Conservation (phyloP, 2,329 filamentous ascomycete species). For the Pseudogymnoascus sp. region DNA sequence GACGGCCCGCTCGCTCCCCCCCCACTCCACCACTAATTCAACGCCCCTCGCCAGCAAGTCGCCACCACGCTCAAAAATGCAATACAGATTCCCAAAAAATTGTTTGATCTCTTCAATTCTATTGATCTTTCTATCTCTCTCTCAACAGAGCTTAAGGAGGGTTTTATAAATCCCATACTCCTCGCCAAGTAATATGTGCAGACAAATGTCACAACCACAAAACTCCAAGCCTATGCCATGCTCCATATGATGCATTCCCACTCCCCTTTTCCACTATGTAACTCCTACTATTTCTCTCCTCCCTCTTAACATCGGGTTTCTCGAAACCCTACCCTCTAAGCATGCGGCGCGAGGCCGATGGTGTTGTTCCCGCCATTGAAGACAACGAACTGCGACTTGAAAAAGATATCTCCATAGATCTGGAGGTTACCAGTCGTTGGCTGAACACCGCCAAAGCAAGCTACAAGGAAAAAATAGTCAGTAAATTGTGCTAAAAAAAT, state of each 20-base stretch:
- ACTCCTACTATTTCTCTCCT: not conserved
- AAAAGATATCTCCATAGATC: conserved; percentile 55
- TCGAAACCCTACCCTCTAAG: not conserved
- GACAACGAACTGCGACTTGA: conserved; percentile 51
- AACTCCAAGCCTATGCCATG: not conserved
- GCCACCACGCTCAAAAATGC: conserved; percentile 1
- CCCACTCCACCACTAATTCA: not conserved
- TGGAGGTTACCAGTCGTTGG: conserved; percentile 45
- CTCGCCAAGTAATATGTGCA: conserved; percentile 1
- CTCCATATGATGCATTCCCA: not conserved
- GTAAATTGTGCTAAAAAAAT: conserved; percentile 8
- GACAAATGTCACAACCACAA: not conserved
- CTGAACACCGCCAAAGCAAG: conserved; percentile 62
- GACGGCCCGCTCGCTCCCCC: not conserved
- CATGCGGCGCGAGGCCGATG: conserved; percentile 39
- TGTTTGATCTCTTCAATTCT: not conserved
- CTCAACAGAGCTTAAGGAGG: not conserved
- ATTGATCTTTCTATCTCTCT: not conserved
- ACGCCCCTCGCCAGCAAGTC: not conserved
- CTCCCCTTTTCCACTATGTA: not conserved
- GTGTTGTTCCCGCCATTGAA: conserved; percentile 48
- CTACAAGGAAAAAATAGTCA: conserved; percentile 22
- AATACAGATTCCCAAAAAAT: not conserved
- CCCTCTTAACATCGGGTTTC: not conserved
- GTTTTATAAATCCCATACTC: not conserved